Evolutionary conservation across 768 basidiomycete genomes (phyloP), one percentile per base, ranked within the genome.

Genomic region (Serpula lacrymans): DNA sequence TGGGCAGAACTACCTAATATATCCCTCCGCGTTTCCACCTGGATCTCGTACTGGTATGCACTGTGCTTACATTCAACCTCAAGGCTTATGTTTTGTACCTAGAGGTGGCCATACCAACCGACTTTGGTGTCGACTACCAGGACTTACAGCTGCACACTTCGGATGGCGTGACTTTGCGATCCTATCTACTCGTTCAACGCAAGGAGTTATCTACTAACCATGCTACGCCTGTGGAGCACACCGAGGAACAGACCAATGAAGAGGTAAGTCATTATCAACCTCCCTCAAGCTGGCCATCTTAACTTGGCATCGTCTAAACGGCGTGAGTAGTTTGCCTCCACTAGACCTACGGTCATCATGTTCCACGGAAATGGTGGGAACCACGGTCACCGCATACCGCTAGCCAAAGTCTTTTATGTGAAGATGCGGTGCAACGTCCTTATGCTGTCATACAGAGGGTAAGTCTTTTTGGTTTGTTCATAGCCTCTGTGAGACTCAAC

Each of bases 371-470:
- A 89, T 52, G 87, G 81, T 0, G 88, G 88, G 11, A 91, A 90
- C 50, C 70, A 81, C 27, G 94, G 95, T 1, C 95, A 98, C 55
- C 77, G 95, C 18, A 76, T 97, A 55, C 95, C 93, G 2, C 68
- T 96, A 20, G 94, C 88, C 0, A 75, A 77, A 36, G 75, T 90
- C 24, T 95, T 97, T 57, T 88, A 76, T 55, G 63, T 78, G 34
- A 78, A 79, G 54, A 82, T 91, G 79, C 74, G 88, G 12, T 96
- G 92, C 60, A 97, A 98, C 56, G 91, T 96, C 3, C 67, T 98
- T 28, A 91, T 97, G 84, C 66, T 95, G 44, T 92, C 88, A 34
- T 99, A 99, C 57, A 69, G 95, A 54, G 93, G 93, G 87, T 89
- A 52, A 43, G 81, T 62, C 13, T 36, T 17, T 16, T 20, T 14